A percentile compares a stretch with the other conserved stretches of the same genome.
These are phyloP conservation scores for Glaciozyma martinii DNA, from an alignment of 768 basidiomycete genomes.

Conservation along the genomic window DNA sequence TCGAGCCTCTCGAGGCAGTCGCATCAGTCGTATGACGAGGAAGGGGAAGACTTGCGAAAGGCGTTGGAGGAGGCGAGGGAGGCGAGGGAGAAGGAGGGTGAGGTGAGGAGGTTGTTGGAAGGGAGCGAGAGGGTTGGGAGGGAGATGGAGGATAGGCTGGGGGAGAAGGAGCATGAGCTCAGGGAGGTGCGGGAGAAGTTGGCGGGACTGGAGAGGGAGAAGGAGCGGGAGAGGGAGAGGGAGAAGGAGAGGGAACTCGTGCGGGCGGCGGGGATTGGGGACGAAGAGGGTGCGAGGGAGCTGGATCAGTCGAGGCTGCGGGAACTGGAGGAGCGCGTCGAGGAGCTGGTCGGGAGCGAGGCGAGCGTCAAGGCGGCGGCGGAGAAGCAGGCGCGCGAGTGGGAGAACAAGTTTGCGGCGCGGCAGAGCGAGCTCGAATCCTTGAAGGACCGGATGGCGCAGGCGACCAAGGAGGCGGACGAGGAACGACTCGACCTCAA, in stretches of 20 bases:
- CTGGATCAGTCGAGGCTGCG: conserved; percentile 15
- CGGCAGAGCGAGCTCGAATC: conserved; percentile 56
- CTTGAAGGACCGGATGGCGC: conserved; percentile 48
- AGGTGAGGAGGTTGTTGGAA: conserved; percentile 31
- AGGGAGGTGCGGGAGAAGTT: conserved; percentile 44
- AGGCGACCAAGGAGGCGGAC: conserved; percentile 45
- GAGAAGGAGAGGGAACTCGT: conserved; percentile 44
- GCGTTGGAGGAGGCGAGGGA: conserved; percentile 31
- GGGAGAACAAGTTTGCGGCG: conserved; percentile 34
- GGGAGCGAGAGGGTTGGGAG: conserved; percentile 27
- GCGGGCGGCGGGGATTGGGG: conserved; percentile 35
- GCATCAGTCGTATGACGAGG: conserved; percentile 45
- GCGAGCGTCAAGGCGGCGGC: conserved; percentile 31
- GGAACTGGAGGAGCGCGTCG: conserved; percentile 35
- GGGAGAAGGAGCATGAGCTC: conserved; percentile 36
- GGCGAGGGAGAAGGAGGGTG: conserved; percentile 28
- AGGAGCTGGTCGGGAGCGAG: conserved; percentile 29
- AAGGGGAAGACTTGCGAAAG: conserved; percentile 54
- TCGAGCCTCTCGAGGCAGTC: conserved; percentile 23
- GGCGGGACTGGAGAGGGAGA: conserved; percentile 48
- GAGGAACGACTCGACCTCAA: conserved; percentile 60
- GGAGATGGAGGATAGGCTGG: conserved; percentile 41
- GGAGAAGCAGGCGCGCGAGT: conserved; percentile 17
- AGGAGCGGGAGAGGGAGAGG: conserved; percentile 49
- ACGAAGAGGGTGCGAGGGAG: conserved; percentile 19